Conservation (phyloP, 306 rosid genomes). For the Hippophae gyantsensis region DNA sequence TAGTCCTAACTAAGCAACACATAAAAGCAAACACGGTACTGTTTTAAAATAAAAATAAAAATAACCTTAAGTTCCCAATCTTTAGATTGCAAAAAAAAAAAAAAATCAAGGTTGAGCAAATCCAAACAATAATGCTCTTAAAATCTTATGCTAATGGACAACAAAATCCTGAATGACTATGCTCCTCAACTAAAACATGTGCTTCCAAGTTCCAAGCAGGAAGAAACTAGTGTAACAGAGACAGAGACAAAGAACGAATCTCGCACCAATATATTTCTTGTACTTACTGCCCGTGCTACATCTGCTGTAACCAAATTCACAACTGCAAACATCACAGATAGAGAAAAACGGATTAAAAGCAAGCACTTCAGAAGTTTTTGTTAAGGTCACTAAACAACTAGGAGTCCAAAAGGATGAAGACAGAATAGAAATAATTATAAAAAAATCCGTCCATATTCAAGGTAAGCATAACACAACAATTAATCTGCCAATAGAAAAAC, state of each 20-base stretch:
- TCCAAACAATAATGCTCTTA: not conserved
- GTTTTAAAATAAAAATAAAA: not conserved
- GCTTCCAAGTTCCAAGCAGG: not conserved
- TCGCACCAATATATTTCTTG: slow-evolving; percentile 23
- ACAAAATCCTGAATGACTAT: not conserved
- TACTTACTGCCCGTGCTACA: slow-evolving; percentile 63
- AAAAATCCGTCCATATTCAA: not conserved
- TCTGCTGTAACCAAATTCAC: slow-evolving; percentile 47
- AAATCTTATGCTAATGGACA: not conserved
- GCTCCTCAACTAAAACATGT: not conserved
- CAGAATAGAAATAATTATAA: not conserved
- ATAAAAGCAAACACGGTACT: not conserved
- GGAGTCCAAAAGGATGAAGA: not conserved
- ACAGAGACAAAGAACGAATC: not conserved
- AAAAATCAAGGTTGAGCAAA: no score
- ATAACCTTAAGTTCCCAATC: no score
- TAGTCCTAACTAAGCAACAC: not conserved
- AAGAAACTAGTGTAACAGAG: slow-evolving; percentile 2
- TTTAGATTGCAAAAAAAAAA: no score
- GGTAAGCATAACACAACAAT: not conserved
- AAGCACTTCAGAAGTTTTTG: not conserved
- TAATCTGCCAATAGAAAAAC: not conserved
- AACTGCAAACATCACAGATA: slow-evolving; percentile 32
- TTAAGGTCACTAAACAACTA: not conserved
- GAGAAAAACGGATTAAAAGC: not conserved